These are phyloP conservation scores for Gremmenia infestans DNA, from an alignment of 2,329 filamentous ascomycete species.

Conservation along the genomic window DNA sequence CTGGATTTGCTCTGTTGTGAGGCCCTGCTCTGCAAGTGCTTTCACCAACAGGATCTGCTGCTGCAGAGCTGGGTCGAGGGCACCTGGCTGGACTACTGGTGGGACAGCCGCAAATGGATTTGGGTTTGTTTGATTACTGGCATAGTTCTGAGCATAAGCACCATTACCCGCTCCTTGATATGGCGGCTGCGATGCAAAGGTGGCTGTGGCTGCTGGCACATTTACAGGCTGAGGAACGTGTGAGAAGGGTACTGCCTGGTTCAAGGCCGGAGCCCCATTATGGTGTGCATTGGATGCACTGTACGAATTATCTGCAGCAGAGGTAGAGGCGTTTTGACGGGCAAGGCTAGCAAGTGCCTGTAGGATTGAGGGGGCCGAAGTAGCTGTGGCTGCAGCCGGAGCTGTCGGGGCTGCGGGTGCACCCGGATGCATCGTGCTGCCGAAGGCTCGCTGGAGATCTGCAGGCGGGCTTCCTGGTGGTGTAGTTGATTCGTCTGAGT, in stretches of 20 bases:
- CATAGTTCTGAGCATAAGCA: conserved; percentile 34
- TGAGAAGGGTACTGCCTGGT: conserved; percentile 29
- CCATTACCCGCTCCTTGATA: conserved; percentile 34
- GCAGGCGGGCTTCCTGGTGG: conserved; percentile 53
- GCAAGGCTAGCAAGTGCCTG: conserved; percentile 77
- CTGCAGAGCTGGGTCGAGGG: conserved; percentile 51
- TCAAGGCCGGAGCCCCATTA: conserved; percentile 30
- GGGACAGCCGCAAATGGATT: conserved; percentile 34
- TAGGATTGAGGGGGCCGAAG: conserved; percentile 59
- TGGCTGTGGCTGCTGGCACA: conserved; percentile 33
- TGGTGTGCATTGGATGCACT: conserved; percentile 46
- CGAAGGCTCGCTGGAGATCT: conserved; percentile 37
- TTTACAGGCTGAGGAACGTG: conserved; percentile 56
- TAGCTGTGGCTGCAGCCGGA: conserved; percentile 36
- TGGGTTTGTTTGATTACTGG: conserved; percentile 33
- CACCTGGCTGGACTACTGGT: conserved; percentile 33
- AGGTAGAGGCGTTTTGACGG: conserved; percentile 59
- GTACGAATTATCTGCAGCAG: conserved; percentile 31
- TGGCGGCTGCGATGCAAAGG: conserved; percentile 25
- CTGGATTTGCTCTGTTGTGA: conserved; percentile 68
- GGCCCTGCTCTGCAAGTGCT: conserved; percentile 67
- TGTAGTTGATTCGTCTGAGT: conserved; percentile 64
- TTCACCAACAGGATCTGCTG: conserved; percentile 72
- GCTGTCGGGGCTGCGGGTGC: conserved; percentile 35
- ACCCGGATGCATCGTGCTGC: conserved; percentile 9